phyloP scores from a whole-genome alignment of 768 basidiomycete genomes.

The Cyathus striatus region DNA sequence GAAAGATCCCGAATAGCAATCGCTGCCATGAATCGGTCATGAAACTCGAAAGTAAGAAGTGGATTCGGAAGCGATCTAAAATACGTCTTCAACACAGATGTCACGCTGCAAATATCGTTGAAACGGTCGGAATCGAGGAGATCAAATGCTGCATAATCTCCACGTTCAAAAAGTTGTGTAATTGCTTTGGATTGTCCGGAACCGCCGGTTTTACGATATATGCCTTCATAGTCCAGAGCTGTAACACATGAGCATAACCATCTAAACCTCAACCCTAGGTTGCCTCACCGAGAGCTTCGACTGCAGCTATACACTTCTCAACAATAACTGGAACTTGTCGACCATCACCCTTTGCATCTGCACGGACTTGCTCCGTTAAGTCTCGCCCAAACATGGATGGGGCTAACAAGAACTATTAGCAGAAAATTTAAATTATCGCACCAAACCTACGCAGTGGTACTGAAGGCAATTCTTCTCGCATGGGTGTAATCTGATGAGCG shows the following conservation, averaged over 20 bases:
- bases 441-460: conserved; percentile 31
- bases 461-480: conserved; percentile 27
- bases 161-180: conserved; percentile 91
- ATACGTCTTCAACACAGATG: conserved; percentile 95
- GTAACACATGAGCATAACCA: not conserved
- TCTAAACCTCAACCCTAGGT: not conserved
- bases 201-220: conserved; percentile 97
- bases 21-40: conserved; percentile 84
- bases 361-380: conserved; percentile 75
- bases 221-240: conserved; percentile 96
- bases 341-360: conserved; percentile 55
- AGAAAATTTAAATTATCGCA: conserved; percentile 4
- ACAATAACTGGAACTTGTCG: conserved; percentile 82
- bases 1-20: conserved; percentile 61
- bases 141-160: conserved; percentile 87
- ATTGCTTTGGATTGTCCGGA: conserved; percentile 89
- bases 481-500: conserved; percentile 36
- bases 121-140: conserved; percentile 82
- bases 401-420: conserved; percentile 32
- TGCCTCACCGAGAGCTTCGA: conserved; percentile 74
- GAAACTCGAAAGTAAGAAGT: conserved; percentile 84
- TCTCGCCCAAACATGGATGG: conserved; percentile 94
- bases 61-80: conserved; percentile 92
- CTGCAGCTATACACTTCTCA: conserved; percentile 93
- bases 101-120: conserved; percentile 96